Conservation (phyloP, 148 eudicot genomes). For the Vaccinium vitisidaea region DNA sequence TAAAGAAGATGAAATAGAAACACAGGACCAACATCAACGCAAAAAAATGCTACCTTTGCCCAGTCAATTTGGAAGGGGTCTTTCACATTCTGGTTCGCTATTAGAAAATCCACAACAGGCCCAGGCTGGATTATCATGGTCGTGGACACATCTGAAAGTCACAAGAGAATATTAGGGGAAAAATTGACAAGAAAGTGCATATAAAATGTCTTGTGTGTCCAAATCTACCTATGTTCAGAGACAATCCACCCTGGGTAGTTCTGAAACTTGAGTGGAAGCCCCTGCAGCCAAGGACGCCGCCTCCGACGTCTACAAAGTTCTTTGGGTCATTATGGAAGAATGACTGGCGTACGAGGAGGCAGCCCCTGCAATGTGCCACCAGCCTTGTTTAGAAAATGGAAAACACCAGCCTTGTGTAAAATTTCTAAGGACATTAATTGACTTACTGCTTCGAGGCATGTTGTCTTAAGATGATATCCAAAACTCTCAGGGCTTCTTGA, state of each 20-base stretch:
- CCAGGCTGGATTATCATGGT: constrained; percentile 44
- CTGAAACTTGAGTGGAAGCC: constrained; percentile 48
- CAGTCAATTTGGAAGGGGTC: constrained; percentile 45
- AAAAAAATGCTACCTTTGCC: constrained; percentile 30
- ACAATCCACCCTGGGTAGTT: constrained; percentile 40
- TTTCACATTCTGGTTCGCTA: constrained; percentile 43
- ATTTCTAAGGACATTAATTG: neutral
- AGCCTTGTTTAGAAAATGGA: neutral
- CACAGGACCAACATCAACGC: neutral
- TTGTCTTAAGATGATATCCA: constrained; percentile 90
- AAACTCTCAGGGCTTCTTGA: constrained; percentile 78
- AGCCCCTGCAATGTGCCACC: constrained; percentile 29
- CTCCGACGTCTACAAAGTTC: constrained; percentile 35
- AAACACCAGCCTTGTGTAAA: neutral
- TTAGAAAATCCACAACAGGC: constrained; percentile 36
- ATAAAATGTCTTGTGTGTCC: too few relatives aligned
- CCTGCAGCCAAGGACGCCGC: constrained; percentile 49
- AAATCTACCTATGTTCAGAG: constrained; percentile 38
- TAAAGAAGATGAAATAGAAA: too few relatives aligned
- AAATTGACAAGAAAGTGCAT: neutral
- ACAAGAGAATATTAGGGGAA: neutral
- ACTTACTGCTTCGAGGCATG: constrained; percentile 93
- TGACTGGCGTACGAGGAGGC: constrained; percentile 46
- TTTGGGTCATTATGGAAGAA: constrained; percentile 31
- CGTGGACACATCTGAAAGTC: constrained; percentile 38